Percentiles rank a stretch among this genome's conserved stretches.
Conservation (phyloP, 805 yeast genomes). For the Candida sakaeoensis region DNA sequence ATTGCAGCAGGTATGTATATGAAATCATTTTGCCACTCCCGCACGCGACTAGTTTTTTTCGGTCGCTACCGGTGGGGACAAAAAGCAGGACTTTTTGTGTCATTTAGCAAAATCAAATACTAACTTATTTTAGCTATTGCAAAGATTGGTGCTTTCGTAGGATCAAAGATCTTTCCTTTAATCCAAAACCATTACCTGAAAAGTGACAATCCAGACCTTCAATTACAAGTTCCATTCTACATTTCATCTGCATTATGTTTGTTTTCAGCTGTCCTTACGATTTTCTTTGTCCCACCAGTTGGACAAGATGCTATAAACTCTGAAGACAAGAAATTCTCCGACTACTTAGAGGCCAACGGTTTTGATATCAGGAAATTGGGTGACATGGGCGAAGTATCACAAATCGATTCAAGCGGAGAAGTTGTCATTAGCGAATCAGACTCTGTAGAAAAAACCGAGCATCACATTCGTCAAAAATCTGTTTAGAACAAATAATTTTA, state of each 20-base stretch:
- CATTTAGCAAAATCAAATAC: background rate
- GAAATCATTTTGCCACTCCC: too few relatives aligned
- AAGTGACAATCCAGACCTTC: constrained; percentile 34
- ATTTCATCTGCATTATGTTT: constrained; percentile 75
- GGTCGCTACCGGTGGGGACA: too few relatives aligned
- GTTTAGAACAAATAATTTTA: background rate
- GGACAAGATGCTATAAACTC: constrained; percentile 78
- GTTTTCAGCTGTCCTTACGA: constrained; percentile 63
- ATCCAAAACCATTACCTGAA: constrained; percentile 51
- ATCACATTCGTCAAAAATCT: background rate
- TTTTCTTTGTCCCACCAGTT: constrained; percentile 73
- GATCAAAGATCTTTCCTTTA: too few relatives aligned
- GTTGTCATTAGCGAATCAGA: background rate
- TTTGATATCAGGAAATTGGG: constrained; percentile 66
- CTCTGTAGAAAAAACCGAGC: background rate
- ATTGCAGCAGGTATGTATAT: constrained; percentile 55
- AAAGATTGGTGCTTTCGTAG: constrained; percentile 89
- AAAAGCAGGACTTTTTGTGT: too few relatives aligned
- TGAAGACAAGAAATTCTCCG: constrained; percentile 72
- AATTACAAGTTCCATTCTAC: constrained; percentile 76
- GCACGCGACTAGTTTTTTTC: too few relatives aligned
- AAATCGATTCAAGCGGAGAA: constrained; percentile 1
- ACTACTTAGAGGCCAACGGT: constrained; percentile 63
- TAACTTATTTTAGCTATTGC: constrained; percentile 53
- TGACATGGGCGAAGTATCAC: constrained; percentile 14